Conservation (phyloP, 78 protist genomes). For the Dictyostelium capitatum region DNA sequence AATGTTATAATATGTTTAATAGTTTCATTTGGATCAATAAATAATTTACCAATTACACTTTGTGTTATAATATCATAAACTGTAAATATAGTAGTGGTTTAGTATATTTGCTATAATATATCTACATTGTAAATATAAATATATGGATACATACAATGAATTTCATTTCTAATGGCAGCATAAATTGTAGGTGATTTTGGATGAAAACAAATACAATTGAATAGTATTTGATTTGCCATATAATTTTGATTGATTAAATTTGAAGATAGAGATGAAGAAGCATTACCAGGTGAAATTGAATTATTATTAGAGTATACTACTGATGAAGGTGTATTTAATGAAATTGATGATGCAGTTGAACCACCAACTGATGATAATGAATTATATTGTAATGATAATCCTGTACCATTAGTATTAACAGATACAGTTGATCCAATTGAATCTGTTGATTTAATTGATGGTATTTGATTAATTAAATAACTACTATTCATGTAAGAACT, state of each 20-base stretch:
- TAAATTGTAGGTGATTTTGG: conserved; percentile 45
- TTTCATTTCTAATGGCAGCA: conserved; percentile 72
- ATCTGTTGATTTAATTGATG: conserved; percentile 20
- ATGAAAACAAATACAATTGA: conserved; percentile 67
- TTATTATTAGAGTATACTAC: not conserved
- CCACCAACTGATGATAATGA: not conserved
- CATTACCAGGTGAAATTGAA: not conserved
- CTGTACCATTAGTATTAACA: not conserved
- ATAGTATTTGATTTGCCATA: conserved; percentile 37
- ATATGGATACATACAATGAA: conserved; percentile 46
- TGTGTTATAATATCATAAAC: conserved; percentile 65
- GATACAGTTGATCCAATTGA: conserved; percentile 30
- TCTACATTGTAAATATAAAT: too few species aligned
- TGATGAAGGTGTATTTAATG: not conserved
- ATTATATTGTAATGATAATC: conserved; percentile 23
- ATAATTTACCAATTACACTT: conserved; percentile 43
- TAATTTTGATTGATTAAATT: conserved; percentile 1
- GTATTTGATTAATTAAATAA: not conserved
- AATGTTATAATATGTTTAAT: conserved; percentile 15
- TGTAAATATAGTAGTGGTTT: not conserved
- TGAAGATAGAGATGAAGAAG: not conserved
- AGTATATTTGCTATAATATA: too few species aligned
- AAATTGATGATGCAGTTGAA: not conserved
- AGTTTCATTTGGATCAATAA: conserved; percentile 34
- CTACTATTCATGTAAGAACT: not conserved